Conservation (phyloP, 2,329 filamentous ascomycete genomes). For the Ilyonectria mors-panacis region DNA sequence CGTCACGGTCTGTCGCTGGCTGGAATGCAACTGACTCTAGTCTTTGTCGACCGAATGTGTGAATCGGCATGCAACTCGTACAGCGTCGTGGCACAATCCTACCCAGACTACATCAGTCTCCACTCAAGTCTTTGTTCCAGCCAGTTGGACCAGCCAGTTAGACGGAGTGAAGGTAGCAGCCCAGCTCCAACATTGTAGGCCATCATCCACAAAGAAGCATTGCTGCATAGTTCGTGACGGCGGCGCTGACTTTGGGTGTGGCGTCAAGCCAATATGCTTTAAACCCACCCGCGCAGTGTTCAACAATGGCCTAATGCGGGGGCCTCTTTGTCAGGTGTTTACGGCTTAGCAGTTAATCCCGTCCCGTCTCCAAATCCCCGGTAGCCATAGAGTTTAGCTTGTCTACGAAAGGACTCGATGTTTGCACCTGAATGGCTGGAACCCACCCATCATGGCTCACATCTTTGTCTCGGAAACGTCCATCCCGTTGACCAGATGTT, state of each 20-base stretch:
- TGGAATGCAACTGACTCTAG: slow-evolving; percentile 10
- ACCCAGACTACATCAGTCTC: background rate
- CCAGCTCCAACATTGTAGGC: background rate
- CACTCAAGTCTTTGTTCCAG: background rate
- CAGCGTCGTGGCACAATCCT: background rate
- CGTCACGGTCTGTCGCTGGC: background rate
- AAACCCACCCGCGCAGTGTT: background rate
- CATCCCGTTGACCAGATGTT: background rate
- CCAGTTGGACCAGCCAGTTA: background rate
- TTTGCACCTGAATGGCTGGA: background rate
- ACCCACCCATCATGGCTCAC: no score
- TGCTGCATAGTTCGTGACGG: no score
- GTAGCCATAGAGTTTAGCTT: background rate
- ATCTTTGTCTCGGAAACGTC: background rate
- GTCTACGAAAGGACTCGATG: background rate
- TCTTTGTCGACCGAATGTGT: background rate
- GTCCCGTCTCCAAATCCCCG: background rate
- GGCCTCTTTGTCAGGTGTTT: background rate
- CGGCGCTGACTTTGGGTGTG: slow-evolving; percentile 6
- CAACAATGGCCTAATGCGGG: background rate
- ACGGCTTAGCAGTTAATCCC: background rate
- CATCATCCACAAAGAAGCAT: background rate
- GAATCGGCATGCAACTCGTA: background rate
- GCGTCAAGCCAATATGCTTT: slow-evolving; percentile 3
- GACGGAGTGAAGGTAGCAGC: background rate